A percentile compares a stretch with the other conserved stretches of the same genome.
These are phyloP conservation scores for Gilbertella persicaria DNA, from an alignment of 371 early-diverging fungal species.

Conservation along the genomic window DNA sequence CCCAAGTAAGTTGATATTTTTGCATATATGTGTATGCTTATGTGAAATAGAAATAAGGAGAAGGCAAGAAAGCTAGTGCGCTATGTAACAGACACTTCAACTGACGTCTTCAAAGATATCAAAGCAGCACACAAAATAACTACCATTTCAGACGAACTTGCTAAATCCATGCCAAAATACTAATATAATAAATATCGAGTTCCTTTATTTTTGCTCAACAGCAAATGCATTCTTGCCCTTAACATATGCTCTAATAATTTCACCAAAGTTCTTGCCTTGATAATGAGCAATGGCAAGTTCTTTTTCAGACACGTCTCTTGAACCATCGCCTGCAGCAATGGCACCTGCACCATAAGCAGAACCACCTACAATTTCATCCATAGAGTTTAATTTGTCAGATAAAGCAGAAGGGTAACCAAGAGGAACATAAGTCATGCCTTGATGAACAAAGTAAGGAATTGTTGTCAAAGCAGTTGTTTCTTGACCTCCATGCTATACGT, in stretches of 20 bases:
- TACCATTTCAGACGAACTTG: background rate
- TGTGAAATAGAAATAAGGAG: background rate
- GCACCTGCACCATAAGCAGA: slow-evolving; percentile 59
- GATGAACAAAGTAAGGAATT: no score
- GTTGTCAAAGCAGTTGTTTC: slow-evolving; percentile 71
- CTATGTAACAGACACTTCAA: background rate
- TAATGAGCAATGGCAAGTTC: slow-evolving; percentile 66
- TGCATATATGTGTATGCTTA: background rate
- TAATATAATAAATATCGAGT: no score
- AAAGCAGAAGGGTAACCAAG: no score
- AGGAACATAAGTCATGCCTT: no score
- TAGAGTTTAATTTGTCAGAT: no score
- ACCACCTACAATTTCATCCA: no score
- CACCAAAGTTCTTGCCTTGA: slow-evolving; percentile 66
- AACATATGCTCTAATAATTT: slow-evolving; percentile 36
- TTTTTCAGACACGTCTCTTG: slow-evolving; percentile 48
- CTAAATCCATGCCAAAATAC: no score
- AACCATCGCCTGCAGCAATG: slow-evolving; percentile 66
- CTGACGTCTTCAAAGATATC: background rate
- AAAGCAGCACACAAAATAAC: background rate
- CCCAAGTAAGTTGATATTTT: background rate
- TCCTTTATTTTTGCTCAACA: slow-evolving; percentile 8
- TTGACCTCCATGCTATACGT: slow-evolving; percentile 61
- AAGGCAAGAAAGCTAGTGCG: background rate
- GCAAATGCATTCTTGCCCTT: slow-evolving; percentile 23